Evolutionary conservation across 768 basidiomycete genomes (phyloP).

Genomic region (Pleurotus djamor): DNA sequence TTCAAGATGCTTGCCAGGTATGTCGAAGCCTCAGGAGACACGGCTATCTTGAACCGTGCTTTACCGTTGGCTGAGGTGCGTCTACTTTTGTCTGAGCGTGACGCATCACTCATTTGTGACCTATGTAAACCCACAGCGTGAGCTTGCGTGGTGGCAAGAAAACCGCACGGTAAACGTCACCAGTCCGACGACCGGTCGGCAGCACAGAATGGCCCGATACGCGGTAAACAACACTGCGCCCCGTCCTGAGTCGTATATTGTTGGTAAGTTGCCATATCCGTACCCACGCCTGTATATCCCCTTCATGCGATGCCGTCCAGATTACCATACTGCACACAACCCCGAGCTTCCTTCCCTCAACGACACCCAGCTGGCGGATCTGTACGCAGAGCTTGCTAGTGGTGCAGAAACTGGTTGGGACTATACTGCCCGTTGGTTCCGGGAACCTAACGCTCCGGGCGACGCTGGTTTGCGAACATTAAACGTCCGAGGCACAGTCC

Average conservation of each 20-base stretch:
- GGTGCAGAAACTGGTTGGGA: conserved; percentile 85
- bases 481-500: conserved; percentile 67
- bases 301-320: conserved; percentile 30
- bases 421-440: conserved; percentile 52
- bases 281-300: background rate
- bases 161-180: conserved; percentile 70
- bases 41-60: conserved; percentile 70
- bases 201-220: conserved; percentile 68
- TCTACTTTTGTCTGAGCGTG: background rate
- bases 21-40: conserved; percentile 69
- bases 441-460: conserved; percentile 26
- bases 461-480: conserved; percentile 64
- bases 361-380: conserved; percentile 49
- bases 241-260: conserved; percentile 80
- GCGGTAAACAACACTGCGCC: conserved; percentile 83
- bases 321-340: conserved; percentile 78
- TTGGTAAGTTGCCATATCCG: conserved; percentile 34
- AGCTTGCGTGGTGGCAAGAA: conserved; percentile 79
- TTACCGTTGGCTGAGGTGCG: conserved; percentile 81
- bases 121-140: conserved; percentile 42
- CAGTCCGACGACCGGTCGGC: conserved; percentile 69
- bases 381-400: conserved; percentile 88
- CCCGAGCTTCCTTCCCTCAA: conserved; percentile 55
- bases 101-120: background rate
- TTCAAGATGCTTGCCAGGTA: conserved; percentile 88